These are phyloP conservation scores for Penicillium sp. DNA, from an alignment of 2,329 filamentous ascomycete species.

Conservation along the genomic window DNA sequence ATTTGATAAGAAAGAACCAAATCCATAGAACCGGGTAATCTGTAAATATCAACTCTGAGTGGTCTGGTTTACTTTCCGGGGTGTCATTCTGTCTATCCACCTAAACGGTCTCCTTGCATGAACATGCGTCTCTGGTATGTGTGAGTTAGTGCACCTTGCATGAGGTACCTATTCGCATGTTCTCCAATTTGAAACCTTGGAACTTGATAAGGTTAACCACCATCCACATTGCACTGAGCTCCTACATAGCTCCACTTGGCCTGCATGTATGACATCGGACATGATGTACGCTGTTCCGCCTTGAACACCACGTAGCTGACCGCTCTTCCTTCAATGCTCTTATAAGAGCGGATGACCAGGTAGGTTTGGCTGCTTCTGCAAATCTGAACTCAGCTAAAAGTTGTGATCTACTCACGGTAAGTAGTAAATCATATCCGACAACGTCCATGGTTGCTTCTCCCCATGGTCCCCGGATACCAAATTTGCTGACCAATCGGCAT, in stretches of 20 bases:
- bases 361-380: neutral
- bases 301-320: neutral
- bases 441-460: neutral
- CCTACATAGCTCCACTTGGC: slow-evolving; percentile 1
- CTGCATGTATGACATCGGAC: slow-evolving; percentile 13
- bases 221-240: neutral
- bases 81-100: neutral
- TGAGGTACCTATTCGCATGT: neutral
- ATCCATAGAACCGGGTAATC: too few species aligned
- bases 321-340: slow-evolving; percentile 4
- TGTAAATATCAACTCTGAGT: neutral
- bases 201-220: neutral
- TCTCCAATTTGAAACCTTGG: neutral
- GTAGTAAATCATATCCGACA: neutral
- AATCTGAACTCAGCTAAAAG: neutral
- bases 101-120: neutral
- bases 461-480: neutral
- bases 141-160: neutral
- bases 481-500: neutral
- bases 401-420: neutral
- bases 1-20: too few species aligned
- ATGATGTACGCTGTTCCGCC: neutral
- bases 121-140: neutral
- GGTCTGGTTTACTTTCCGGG: neutral
- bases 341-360: neutral